These are phyloP conservation scores for Trichosporon faecale DNA, from an alignment of 1,284 basidiomycete species.

Conservation along the genomic window DNA sequence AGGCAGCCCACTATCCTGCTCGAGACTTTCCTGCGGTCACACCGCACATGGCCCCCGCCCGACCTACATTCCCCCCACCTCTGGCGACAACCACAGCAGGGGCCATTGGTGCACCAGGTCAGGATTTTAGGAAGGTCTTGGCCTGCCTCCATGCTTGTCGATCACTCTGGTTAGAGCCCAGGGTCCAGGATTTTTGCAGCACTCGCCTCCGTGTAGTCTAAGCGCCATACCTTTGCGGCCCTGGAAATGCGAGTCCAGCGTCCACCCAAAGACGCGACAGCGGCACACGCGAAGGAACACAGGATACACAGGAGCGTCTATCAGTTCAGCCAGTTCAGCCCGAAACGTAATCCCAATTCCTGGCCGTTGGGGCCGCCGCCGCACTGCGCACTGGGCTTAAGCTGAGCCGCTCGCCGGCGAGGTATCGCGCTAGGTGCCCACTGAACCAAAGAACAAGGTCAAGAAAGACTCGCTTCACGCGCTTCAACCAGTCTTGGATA, in stretches of 20 bases:
- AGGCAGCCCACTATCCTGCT: neutral
- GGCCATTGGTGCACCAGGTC: neutral
- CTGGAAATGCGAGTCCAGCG: neutral
- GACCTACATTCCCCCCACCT: neutral
- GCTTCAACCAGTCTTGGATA: neutral
- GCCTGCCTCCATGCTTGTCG: neutral
- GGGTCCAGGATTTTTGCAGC: neutral
- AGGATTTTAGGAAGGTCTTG: neutral
- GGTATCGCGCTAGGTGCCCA: neutral
- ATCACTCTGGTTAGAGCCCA: neutral
- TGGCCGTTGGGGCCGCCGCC: neutral
- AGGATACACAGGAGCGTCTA: neutral
- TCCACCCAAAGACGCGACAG: neutral
- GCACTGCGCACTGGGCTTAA: neutral
- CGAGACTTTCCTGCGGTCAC: neutral
- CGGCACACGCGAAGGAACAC: neutral
- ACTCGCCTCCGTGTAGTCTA: conserved; percentile 2
- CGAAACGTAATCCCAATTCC: conserved; percentile 4
- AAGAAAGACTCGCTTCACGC: neutral
- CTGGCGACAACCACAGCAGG: neutral
- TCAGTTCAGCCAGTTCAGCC: neutral
- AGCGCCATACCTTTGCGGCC: conserved; percentile 1
- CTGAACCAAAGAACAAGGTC: neutral
- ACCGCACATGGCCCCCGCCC: neutral
- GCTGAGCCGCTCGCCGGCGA: neutral